Percentiles rank a stretch among this genome's conserved stretches.
Evolutionary conservation across 352 stramenopile genomes (phyloP).

Genomic region (Phytophthora capsici): DNA sequence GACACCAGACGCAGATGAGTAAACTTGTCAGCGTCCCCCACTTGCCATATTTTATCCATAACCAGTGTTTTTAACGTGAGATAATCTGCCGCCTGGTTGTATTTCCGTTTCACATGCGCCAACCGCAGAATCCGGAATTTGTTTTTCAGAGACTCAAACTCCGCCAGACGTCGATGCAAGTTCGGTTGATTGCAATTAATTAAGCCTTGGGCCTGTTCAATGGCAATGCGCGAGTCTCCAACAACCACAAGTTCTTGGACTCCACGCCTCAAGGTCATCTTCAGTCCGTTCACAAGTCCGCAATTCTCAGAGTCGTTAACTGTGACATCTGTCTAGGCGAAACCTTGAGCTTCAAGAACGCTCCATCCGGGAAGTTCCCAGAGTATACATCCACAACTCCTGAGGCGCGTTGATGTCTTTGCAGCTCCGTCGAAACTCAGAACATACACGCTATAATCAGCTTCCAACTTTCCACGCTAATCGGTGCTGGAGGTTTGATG

Average conservation of each 20-base stretch:
- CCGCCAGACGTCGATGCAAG: not conserved
- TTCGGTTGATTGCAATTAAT: not conserved
- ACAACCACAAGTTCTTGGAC: not conserved
- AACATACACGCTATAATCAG: not conserved
- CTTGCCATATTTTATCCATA: too few relatives aligned
- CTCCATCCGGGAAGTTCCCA: too few relatives aligned
- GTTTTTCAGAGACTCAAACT: too few relatives aligned
- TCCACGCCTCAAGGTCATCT: not conserved
- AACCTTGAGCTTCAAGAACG: too few relatives aligned
- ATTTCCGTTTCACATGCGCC: too few relatives aligned
- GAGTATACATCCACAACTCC: too few relatives aligned
- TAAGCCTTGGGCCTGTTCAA: not conserved
- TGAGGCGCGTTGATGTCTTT: not conserved
- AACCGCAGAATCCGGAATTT: too few relatives aligned
- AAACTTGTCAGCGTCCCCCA: not conserved
- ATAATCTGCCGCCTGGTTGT: too few relatives aligned
- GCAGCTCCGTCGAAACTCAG: not conserved
- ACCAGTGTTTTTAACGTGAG: too few relatives aligned
- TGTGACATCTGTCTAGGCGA: not conserved
- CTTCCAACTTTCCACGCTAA: not conserved
- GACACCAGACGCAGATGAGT: not conserved
- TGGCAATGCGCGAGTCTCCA: not conserved
- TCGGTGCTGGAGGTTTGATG: not conserved
- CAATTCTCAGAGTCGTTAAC: not conserved
- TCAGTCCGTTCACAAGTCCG: not conserved